Base-by-base conservation (phyloP, 2,329 filamentous ascomycete genomes). In the Periglandula ipomoeae region DNA sequence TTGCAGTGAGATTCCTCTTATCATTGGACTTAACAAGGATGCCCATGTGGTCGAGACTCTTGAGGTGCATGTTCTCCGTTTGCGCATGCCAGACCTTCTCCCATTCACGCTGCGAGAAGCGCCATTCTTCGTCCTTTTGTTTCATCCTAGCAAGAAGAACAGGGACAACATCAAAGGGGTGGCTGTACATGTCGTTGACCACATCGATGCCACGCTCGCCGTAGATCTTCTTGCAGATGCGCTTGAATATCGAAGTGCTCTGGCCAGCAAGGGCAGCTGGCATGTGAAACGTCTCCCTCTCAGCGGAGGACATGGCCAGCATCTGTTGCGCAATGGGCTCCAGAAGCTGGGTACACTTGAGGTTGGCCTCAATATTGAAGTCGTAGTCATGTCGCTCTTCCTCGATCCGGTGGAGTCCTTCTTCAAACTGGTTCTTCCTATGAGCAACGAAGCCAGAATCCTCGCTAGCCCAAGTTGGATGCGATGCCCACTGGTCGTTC, bases 331-430 rank as follows among this genome's bases (percentile, higher is more conserved):
- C 89, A 50, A 97, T 88, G 0, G 93, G 93, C 64, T 97, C 91
- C 37, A 98, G 80, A 4, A 98, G 82, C 66, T 97, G 93, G 51
- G 98, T 95, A 44, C 93, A 96, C 57, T 95, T 90, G 52, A 86
- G 81, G 61, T 93, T 95, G 8, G 89, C 87, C 68, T 98, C 93
- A 47, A 98, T 97, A 62, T 96, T 93, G 69, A 94, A 95, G 65
- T 98, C 93, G 59, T 98, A 98, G 62, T 98, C 93, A 62, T 98
- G 93, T 4, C 93, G 86, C 65, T 98, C 93, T 67, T 98, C 93
- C 67, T 98, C 93, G 52, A 98, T 96, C 19, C 93, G 79, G 63
- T 98, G 93, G 8, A 98, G 79, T 27, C 87, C 87, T 66, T 98
- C 93, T 65, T 98, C 93, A 55, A 86, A 95, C 48, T 85, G 81